Base-by-base conservation (phyloP, 495 filamentous ascomycete genomes). In the Penicillium macrosclerotiorum region DNA sequence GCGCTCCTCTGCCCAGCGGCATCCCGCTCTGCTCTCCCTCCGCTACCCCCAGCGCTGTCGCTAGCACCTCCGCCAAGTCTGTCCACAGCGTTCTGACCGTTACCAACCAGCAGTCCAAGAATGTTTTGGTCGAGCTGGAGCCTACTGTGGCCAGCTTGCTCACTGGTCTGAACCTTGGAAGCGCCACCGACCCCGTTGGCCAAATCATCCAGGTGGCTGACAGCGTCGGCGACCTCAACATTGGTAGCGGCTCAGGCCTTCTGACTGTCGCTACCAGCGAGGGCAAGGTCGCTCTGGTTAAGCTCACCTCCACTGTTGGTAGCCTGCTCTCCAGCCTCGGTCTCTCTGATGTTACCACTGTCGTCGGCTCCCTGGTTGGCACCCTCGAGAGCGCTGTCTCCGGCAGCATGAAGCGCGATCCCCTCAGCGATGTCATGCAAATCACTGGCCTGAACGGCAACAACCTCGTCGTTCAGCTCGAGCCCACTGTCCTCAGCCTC, bases 291-390 rank as follows among this genome's bases (percentile, higher is more conserved):
- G 52, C 37, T 40, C 59, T 62, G 4, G 45, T 62, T 26, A 24
- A 62, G 49, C 52, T 62, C 32, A 53, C 42, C 41, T 37, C 30
- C 37, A 35, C 18, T 3, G 47, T 51, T 27, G 51, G 47, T 17
- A 26, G 35, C 19, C 47, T 51, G 6, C 47, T 58, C 30, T 26
- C 30, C 32, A 29, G 42, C 20, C 51, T 94, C 1, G 89, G 89
- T 31, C 76, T 85, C 5, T 81, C 84, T 12, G 73, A 73, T 8
- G 88, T 93, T n/a, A 89, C 88, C 20, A 92, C 80, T 19, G 40
- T 56, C 13, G 27, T 57, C n/a, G 54, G 54, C 24, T 45, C 35
- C 35, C 37, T 57, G 14, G 51, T 57, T 30, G 54, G 51, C 30
- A 47, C 42, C 14, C 30, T 57, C 7, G 54, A 45, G 45, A 38